Evolutionary conservation across 495 filamentous ascomycete species (phyloP), one percentile per base, ranked within the genome.

Genomic region (Aspergillus olivimuriae): DNA sequence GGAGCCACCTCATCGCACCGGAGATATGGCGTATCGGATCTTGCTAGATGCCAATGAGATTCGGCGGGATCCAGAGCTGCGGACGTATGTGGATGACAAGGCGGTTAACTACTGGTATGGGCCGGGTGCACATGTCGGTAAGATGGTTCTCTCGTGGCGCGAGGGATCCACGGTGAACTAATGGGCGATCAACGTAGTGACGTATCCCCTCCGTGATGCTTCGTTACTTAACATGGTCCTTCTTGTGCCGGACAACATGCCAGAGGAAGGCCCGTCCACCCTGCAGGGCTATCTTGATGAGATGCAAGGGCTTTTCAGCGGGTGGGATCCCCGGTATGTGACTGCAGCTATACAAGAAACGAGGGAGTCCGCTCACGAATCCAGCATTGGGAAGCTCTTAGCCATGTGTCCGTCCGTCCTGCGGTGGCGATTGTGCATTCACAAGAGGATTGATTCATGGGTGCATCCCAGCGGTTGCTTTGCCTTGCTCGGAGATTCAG

Each of bases 31-130:
- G 6, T 85, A 84, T 55, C 63, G 82, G n/a, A 54, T 86, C 1
- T 54, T 86, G 20, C 52, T 86, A 15, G 66, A 62, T 1, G 66
- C 73, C 2, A 15, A 54, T 18, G 60, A 65, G 30, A 55, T 63
- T 44, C 38, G 46, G 1, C 61, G 71, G 21, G 69, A 79, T 43
- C 60, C 60, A 6, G 63, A 70, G 65, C 75, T 63, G 56, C 68
- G 12, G 62, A 72, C 37, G 38, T 81, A 51, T 46, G 58, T 51
- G 38, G 63, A 24, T 65, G 73, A 76, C 14, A 73, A 79, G 1
- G 69, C 70, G 2, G 80, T 86, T 10, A 72, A 83, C 45, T 82
- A 84, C 51, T 88, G 84, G 84, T 57, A 84, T 28, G 82, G 83
- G 2, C 80, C 81, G 1, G 66, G 70, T 39, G 61, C 69, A 2